Evolutionary conservation across 2,329 filamentous ascomycete species (phyloP), one percentile per base, ranked within the genome.

Genomic region (Arthrobotrys pseudoclavata): DNA sequence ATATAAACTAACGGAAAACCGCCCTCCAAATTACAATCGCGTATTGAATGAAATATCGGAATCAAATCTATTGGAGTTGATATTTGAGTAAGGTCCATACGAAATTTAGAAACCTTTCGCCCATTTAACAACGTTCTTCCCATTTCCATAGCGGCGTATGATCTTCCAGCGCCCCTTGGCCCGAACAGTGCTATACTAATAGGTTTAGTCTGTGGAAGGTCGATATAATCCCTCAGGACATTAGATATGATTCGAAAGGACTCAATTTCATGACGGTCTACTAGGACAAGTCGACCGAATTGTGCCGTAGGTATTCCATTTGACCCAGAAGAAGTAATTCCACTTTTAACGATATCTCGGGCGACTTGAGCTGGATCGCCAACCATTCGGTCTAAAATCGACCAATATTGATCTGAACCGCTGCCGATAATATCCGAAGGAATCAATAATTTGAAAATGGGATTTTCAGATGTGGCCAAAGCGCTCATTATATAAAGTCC

Each of bases 191-290:
- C 70, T 45, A 76, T 76, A 24, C 48, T 76, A 15, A 76, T 64
- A 6, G 71, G 71, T 24, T 64, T 69, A 5, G 63, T 76, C 37
- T 76, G 71, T 9, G 71, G 71, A 22, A 60, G 18, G 24, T 76
- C 64, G 53, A 76, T 69, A 42, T 69, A 76, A 29, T 76, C 71
- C 18, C 64, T 48, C 0, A 76, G 18, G 22, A 69, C 24, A 42
- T 76, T 76, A 1, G 71, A 55, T n/a, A 76, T 52, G 55, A 69
- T 69, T 3, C 71, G 47, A 24, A 76, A 76, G 20, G 71, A 76
- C 18, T 69, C 71, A 37, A 76, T 76, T 37, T 76, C 71, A 18
- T 69, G 40, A n/a, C 71, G 63, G 22, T 76, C 71, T 1, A 76
- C 64, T 9, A 76, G 71, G 10, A 64, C 47, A 4, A 76, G 31